These are phyloP conservation scores for Acanthamoeba triangularis DNA, from an alignment of 208 protist genomes.

Conservation along the genomic window DNA sequence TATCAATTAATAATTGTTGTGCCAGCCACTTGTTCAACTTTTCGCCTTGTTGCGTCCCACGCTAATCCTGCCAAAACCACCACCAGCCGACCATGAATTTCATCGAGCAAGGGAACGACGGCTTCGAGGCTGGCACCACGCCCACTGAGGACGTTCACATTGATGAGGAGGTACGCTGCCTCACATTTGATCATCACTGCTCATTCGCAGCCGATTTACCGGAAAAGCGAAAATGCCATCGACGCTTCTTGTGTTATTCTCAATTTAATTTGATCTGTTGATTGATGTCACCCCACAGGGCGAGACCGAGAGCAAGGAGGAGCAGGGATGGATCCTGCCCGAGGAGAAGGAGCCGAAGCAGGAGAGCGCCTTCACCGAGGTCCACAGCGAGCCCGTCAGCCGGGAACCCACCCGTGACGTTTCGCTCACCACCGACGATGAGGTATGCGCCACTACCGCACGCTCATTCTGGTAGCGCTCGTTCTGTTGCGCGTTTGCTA, in stretches of 20 bases:
- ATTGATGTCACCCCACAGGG: not conserved
- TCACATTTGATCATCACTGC: not conserved
- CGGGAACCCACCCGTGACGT: not conserved
- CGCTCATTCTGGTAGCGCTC: too few species aligned
- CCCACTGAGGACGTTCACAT: not conserved
- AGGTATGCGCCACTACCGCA: not conserved
- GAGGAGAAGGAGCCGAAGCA: conserved; percentile 20
- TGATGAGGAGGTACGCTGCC: not conserved
- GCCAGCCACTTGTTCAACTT: not conserved
- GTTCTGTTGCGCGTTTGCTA: not conserved
- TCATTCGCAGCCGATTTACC: too few species aligned
- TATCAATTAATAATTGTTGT: too few species aligned
- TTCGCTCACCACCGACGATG: conserved; percentile 33
- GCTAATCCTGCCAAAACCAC: not conserved
- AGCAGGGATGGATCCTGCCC: conserved; percentile 60
- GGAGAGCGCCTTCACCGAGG: not conserved
- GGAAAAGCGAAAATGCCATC: too few species aligned
- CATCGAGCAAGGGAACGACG: not conserved
- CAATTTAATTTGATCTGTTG: not conserved
- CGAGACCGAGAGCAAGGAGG: conserved; percentile 29
- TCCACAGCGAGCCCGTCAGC: not conserved
- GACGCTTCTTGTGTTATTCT: too few species aligned
- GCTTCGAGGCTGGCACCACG: not conserved
- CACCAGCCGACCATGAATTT: conserved; percentile 9
- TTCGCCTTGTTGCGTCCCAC: not conserved